Conservation (phyloP, 768 basidiomycete genomes). For the Trametes meyenii region DNA sequence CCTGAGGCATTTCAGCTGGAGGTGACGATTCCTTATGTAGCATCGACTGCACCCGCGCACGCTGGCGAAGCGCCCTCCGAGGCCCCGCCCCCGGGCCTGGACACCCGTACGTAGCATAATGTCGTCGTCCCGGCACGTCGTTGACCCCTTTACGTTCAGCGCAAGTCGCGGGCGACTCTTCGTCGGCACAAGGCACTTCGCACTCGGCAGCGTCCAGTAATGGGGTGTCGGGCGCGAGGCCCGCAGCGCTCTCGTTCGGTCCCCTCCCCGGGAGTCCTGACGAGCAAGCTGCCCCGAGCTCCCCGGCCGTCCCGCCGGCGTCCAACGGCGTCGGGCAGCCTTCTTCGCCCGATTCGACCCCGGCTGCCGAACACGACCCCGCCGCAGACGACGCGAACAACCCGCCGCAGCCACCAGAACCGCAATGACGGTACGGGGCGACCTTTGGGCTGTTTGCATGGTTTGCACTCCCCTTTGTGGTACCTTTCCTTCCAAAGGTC, state of each 20-base stretch:
- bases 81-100: background rate
- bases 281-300: background rate
- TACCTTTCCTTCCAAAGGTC: slow-evolving; percentile 50
- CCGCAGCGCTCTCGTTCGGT: background rate
- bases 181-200: slow-evolving; percentile 4
- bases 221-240: background rate
- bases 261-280: background rate
- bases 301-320: too few species aligned
- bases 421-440: slow-evolving; percentile 54
- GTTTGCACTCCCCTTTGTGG: slow-evolving; percentile 43
- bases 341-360: background rate
- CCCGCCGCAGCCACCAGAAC: slow-evolving; percentile 10
- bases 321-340: too few species aligned
- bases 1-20: slow-evolving; percentile 6
- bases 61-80: background rate
- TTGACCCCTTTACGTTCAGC: slow-evolving; percentile 11
- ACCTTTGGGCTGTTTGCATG: slow-evolving; percentile 47
- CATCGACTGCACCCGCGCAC: slow-evolving; percentile 1
- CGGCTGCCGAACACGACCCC: slow-evolving; percentile 2
- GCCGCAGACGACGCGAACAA: slow-evolving; percentile 4
- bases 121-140: background rate
- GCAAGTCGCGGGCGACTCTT: background rate
- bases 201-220: slow-evolving; percentile 9
- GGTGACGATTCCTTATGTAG: slow-evolving; percentile 12
- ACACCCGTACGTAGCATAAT: slow-evolving; percentile 11